A percentile compares a stretch with the other conserved stretches of the same genome.
These are phyloP conservation scores for Huntiella abstrusa DNA, from an alignment of 2,329 filamentous ascomycete species.

Conservation along the genomic window DNA sequence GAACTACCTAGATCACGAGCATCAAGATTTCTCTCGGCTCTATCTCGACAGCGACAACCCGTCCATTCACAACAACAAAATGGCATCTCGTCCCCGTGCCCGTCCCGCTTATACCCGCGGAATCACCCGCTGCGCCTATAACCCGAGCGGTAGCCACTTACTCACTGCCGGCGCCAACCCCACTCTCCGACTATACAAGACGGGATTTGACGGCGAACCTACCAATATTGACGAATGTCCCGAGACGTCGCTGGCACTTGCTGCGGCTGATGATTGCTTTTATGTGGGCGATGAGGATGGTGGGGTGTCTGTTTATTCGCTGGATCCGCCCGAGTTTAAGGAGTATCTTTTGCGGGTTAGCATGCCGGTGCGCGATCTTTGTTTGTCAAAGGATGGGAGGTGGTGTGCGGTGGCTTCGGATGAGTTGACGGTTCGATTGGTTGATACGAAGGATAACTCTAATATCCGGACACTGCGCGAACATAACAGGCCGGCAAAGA, in stretches of 20 bases:
- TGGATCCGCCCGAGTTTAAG: conserved; percentile 51
- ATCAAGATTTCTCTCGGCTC: too few relatives aligned
- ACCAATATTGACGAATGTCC: conserved; percentile 79
- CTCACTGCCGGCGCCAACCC: conserved; percentile 90
- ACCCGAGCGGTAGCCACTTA: conserved; percentile 67
- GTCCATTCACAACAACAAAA: conserved; percentile 13
- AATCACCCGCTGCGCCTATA: conserved; percentile 73
- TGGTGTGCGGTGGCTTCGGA: conserved; percentile 97
- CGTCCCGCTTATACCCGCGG: conserved; percentile 68
- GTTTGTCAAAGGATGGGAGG: conserved; percentile 58
- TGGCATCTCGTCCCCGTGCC: conserved; percentile 34
- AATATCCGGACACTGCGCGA: conserved; percentile 63
- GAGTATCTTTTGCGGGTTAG: conserved; percentile 66
- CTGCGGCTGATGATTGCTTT: conserved; percentile 61
- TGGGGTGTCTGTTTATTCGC: conserved; percentile 84
- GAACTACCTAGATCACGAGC: too few relatives aligned
- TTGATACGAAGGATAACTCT: conserved; percentile 61
- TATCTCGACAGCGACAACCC: too few relatives aligned
- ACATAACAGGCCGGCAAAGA: conserved; percentile 73
- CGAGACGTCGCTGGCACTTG: conserved; percentile 68
- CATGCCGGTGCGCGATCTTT: conserved; percentile 72
- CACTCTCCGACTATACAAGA: conserved; percentile 79
- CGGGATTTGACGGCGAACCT: conserved; percentile 81
- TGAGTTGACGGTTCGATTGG: conserved; percentile 77
- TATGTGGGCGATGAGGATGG: conserved; percentile 86